phyloP scores from a whole-genome alignment of 768 basidiomycete species.

The Rhizopogon salebrosus region DNA sequence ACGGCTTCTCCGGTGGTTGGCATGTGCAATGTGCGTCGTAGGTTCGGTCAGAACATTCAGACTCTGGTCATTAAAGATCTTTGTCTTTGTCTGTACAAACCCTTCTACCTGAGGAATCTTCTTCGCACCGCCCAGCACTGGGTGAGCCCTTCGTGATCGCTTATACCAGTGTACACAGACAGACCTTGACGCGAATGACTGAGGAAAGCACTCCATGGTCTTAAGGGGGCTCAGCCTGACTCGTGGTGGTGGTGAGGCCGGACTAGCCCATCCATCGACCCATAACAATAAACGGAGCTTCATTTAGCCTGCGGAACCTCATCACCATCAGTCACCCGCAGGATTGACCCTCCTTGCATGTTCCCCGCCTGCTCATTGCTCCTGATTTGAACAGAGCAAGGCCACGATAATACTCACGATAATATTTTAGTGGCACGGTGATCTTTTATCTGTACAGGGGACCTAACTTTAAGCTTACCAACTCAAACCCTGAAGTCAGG shows the following conservation, averaged over 20 bases:
- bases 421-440: neutral
- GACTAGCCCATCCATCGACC: neutral
- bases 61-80: neutral
- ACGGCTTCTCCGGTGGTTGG: neutral
- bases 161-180: neutral
- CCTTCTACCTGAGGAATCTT: neutral
- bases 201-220: neutral
- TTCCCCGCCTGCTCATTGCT: neutral
- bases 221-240: neutral
- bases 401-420: neutral
- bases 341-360: neutral
- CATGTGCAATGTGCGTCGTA: neutral
- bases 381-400: neutral
- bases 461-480: neutral
- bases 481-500: neutral
- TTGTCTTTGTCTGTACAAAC: neutral
- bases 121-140: neutral
- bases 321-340: neutral
- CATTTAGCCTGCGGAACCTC: neutral
- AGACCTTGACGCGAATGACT: neutral
- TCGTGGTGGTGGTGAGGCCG: neutral
- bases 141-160: neutral
- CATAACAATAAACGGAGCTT: neutral
- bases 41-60: neutral
- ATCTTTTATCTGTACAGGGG: neutral